These are phyloP conservation scores for Kurtzmaniella quercitrusa DNA, from an alignment of 1,139 yeast genomes.

Conservation along the genomic window DNA sequence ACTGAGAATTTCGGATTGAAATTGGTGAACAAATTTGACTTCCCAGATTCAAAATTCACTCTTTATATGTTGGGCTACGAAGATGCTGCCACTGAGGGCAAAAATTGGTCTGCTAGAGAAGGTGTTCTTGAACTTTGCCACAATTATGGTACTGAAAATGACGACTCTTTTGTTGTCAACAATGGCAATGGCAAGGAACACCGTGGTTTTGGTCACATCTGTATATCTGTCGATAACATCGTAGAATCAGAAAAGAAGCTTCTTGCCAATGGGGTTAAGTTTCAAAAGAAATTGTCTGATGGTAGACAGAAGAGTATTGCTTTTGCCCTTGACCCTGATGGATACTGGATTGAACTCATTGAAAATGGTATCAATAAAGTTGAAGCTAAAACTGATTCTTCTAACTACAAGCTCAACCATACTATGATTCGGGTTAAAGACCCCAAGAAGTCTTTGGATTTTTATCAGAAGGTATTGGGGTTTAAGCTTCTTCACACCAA, in stretches of 20 bases:
- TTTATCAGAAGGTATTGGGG: conserved; percentile 77
- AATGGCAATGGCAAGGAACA: conserved; percentile 82
- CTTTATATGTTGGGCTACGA: conserved; percentile 67
- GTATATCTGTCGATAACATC: conserved; percentile 81
- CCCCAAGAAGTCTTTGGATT: conserved; percentile 66
- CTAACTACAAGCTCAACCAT: conserved; percentile 72
- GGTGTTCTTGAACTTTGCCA: conserved; percentile 87
- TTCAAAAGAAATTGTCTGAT: conserved; percentile 78
- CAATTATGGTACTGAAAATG: conserved; percentile 69
- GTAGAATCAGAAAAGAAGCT: conserved; percentile 55
- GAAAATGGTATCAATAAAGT: conserved; percentile 49
- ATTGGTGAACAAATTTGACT: conserved; percentile 47
- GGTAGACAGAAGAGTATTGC: conserved; percentile 94
- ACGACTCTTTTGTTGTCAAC: conserved; percentile 53
- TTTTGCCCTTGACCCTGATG: conserved; percentile 91
- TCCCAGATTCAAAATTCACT: conserved; percentile 55
- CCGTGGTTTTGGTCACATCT: conserved; percentile 93
- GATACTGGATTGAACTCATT: conserved; percentile 92
- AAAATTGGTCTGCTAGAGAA: conserved; percentile 55
- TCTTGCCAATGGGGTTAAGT: conserved; percentile 58
- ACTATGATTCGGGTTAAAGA: conserved; percentile 92
- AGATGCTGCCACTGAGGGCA: conserved; percentile 30
- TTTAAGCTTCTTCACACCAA: conserved; percentile 61
- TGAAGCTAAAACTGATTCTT: conserved; percentile 32
- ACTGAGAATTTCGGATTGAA: conserved; percentile 72